These are phyloP conservation scores for Cokeromyces recurvatus DNA, from an alignment of 371 early-diverging fungal species.

Conservation along the genomic window DNA sequence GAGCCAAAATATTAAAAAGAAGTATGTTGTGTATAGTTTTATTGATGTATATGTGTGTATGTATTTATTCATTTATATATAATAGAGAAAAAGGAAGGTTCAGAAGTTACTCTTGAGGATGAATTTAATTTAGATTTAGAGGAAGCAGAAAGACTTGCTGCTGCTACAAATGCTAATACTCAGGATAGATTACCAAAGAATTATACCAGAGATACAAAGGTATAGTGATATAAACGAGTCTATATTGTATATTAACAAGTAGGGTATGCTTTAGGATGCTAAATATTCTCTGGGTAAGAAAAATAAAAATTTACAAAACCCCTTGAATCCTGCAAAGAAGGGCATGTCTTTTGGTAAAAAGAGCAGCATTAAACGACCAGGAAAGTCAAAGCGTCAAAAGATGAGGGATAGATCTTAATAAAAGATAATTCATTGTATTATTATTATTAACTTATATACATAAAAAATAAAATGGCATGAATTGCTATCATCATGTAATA, in stretches of 20 bases:
- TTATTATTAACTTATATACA: too few relatives aligned
- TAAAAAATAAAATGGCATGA: too few relatives aligned
- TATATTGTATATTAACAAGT: neutral
- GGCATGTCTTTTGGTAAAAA: constrained; percentile 24
- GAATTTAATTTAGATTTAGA: constrained; percentile 30
- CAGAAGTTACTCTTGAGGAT: constrained; percentile 16
- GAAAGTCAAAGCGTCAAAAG: constrained; percentile 30
- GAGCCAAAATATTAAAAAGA: constrained; percentile 16
- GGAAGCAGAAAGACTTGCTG: constrained; percentile 20
- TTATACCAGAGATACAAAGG: constrained; percentile 16
- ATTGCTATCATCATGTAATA: too few relatives aligned
- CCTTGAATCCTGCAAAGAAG: constrained; percentile 19
- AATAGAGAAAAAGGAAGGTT: constrained; percentile 22
- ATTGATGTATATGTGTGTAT: neutral
- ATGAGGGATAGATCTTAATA: constrained; percentile 14
- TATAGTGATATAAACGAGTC: neutral
- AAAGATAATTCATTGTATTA: too few relatives aligned
- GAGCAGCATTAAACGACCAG: constrained; percentile 25
- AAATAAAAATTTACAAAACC: constrained; percentile 2
- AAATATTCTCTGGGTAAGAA: constrained; percentile 19
- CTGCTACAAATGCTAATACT: constrained; percentile 15
- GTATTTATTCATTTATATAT: neutral
- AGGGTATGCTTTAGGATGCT: constrained; percentile 3
- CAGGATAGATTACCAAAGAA: constrained; percentile 14
- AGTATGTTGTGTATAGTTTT: constrained; percentile 3